These are phyloP conservation scores for Hippophae gyantsensis DNA, from an alignment of 306 rosid species.

Conservation along the genomic window DNA sequence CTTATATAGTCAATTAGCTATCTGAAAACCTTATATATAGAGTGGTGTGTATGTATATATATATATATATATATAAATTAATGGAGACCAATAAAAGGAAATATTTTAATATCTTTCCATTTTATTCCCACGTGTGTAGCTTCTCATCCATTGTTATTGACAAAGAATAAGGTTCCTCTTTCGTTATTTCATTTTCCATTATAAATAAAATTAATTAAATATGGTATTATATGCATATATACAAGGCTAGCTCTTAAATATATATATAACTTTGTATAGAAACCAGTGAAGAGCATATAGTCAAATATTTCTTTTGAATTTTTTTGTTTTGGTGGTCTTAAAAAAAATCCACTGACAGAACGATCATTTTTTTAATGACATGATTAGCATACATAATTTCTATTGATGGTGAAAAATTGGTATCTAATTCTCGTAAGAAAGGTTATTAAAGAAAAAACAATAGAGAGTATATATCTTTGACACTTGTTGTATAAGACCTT, in stretches of 20 bases:
- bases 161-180: slow-evolving; percentile 34
- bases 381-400: neutral
- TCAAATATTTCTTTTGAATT: neutral
- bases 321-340: too few species aligned
- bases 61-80: neutral
- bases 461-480: slow-evolving; percentile 9
- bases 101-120: slow-evolving; percentile 6
- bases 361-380: neutral
- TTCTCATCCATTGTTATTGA: slow-evolving; percentile 24
- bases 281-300: neutral
- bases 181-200: slow-evolving; percentile 2
- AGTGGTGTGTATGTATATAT: too few species aligned
- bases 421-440: slow-evolving; percentile 23
- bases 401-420: slow-evolving; percentile 9
- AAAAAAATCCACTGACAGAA: too few species aligned
- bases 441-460: slow-evolving; percentile 5
- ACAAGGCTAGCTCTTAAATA: too few species aligned
- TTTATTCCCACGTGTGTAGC: slow-evolving; percentile 16
- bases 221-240: too few species aligned
- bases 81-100: slow-evolving; percentile 3
- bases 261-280: neutral
- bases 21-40: too few species aligned
- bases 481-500: too few species aligned
- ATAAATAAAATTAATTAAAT: neutral
- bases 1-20: too few species aligned